A percentile compares a stretch with the other conserved stretches of the same genome.
These are phyloP conservation scores for Rhododendron mucronatum DNA, from an alignment of 148 eudicot species.

Conservation along the genomic window DNA sequence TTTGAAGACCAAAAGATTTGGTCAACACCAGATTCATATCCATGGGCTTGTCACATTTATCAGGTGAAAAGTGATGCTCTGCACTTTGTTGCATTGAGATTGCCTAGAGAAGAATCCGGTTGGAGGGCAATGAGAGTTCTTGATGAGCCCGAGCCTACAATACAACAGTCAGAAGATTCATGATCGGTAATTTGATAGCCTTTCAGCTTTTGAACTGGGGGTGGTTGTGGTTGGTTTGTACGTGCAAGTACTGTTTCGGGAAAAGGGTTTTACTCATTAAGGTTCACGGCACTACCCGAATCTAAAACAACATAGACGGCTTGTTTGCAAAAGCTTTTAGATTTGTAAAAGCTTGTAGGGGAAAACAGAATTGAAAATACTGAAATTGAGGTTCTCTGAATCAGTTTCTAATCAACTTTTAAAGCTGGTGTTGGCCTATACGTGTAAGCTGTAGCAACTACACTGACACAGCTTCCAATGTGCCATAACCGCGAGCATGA, in stretches of 20 bases:
- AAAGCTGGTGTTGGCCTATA: background rate
- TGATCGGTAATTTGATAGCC: background rate
- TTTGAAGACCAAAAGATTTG: conserved; percentile 81
- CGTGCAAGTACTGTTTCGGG: background rate
- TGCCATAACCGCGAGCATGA: background rate
- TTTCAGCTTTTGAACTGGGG: background rate
- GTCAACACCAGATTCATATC: conserved; percentile 79
- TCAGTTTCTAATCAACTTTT: background rate
- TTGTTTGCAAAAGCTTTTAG: background rate
- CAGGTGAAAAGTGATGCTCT: conserved; percentile 83
- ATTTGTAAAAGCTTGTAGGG: no score
- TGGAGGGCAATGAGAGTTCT: conserved; percentile 70
- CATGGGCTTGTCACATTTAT: conserved; percentile 93
- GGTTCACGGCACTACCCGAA: background rate
- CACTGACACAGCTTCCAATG: background rate
- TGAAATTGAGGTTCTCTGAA: background rate
- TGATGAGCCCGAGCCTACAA: conserved; percentile 27
- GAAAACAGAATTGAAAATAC: no score
- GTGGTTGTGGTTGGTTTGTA: background rate
- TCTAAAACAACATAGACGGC: background rate
- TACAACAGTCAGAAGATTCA: conserved; percentile 19
- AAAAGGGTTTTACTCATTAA: no score
- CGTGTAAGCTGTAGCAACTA: background rate
- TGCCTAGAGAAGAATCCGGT: conserved; percentile 54
- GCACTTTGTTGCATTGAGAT: conserved; percentile 79